Evolutionary conservation across 306 rosid genomes (phyloP), one percentile per base, ranked within the genome.

Genomic region (Oxytropis ochrocephala): DNA sequence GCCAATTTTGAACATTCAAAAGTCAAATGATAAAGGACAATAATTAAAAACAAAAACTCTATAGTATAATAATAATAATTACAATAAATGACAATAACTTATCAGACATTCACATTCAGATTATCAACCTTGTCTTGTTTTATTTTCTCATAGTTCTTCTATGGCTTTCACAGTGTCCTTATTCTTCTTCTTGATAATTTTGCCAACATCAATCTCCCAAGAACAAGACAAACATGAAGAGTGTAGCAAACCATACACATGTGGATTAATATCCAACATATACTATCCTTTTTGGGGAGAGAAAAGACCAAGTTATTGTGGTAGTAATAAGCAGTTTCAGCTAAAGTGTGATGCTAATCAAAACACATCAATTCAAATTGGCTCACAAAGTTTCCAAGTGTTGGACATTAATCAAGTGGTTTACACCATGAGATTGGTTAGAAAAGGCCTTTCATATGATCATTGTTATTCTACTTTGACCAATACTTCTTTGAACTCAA

Each of bases 201-300:
- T 44, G 11, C 33, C 59, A 41, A 72, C 30, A 24, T 57, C 82
- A 6, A 60, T 46, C 49, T 16, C 29, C 7, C 68, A 65, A 48
- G 64, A 78, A 53, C 14, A 16, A 14, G 48, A 48, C 14, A 39
- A 8, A 30, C 12, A 14, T 36, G 6, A 0, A 10, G 17, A n/a
- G 2, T 88, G 94, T 72, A 1, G 10, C 11, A 11, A 0, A 8
- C 8, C 68, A 9, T 86, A 69, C 81, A 55, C 13, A 11, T 86
- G 95, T 33, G 97, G 97, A 16, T 84, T 8, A 49, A 0, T 2
- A 3, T 79, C 43, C 8, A 35, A 64, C 82, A 64, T 86, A 18
- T 71, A 50, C 30, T 82, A 82, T 55, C 83, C 83, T 51, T 82
- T 82, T 49, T 82, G 83, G 86, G 83, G 83, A 58, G 18, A 42